Evolutionary conservation across 768 basidiomycete species (phyloP).

Genomic region (Collybia sordida): DNA sequence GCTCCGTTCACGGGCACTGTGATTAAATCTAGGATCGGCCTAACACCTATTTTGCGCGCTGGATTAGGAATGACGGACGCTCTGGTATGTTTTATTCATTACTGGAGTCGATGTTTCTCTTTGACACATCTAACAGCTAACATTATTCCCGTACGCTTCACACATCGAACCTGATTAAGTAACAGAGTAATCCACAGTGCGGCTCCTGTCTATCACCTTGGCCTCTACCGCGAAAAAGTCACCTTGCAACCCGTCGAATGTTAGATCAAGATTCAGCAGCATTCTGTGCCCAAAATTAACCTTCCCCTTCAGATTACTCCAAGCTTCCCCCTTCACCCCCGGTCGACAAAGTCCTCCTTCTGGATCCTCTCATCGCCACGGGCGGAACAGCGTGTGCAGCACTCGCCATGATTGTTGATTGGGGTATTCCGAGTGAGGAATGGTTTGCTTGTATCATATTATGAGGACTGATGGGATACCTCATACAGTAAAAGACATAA

Average conservation of each 20-base stretch:
- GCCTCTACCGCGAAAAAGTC: constrained; percentile 85
- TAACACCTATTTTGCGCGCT: constrained; percentile 91
- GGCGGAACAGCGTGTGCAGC: constrained; percentile 92
- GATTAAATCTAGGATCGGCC: constrained; percentile 77
- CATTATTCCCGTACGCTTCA: constrained; percentile 74
- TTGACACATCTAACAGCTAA: constrained; percentile 37
- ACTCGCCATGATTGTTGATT: constrained; percentile 79
- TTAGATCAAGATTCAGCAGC: constrained; percentile 26
- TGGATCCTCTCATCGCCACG: constrained; percentile 93
- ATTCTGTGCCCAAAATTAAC: not conserved
- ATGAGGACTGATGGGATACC: constrained; percentile 3
- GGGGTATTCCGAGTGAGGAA: constrained; percentile 70
- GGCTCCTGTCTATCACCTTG: constrained; percentile 88
- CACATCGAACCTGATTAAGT: not conserved
- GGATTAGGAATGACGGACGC: constrained; percentile 94
- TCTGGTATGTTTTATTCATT: constrained; percentile 37
- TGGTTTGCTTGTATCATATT: not conserved
- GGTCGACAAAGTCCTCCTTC: constrained; percentile 81
- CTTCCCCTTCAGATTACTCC: constrained; percentile 67
- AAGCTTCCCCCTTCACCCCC: constrained; percentile 78
- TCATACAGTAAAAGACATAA: constrained; percentile 62
- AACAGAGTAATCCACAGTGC: constrained; percentile 34
- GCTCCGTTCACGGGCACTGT: constrained; percentile 73
- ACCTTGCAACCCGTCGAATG: constrained; percentile 91
- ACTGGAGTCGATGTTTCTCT: not conserved